Evolutionary conservation across 2,329 filamentous ascomycete species (phyloP).

Genomic region (Didymella sp.): DNA sequence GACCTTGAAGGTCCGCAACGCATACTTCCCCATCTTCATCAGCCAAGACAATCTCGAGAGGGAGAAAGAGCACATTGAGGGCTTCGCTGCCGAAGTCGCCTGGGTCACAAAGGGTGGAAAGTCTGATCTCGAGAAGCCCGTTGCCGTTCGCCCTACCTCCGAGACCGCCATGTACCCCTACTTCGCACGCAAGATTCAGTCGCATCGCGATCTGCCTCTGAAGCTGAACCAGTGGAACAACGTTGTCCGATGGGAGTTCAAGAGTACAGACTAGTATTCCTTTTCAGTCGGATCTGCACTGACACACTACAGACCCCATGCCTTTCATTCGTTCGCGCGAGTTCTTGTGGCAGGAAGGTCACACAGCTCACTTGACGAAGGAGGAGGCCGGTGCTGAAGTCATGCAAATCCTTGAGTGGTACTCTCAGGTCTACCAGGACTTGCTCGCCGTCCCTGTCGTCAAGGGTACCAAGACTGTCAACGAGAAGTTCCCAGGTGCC

Average conservation of each 20-base stretch:
- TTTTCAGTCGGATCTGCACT: slow-evolving; percentile 48
- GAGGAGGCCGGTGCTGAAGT: slow-evolving; percentile 84
- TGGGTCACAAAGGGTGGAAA: slow-evolving; percentile 93
- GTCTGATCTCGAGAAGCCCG: slow-evolving; percentile 84
- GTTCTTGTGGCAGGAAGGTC: slow-evolving; percentile 98
- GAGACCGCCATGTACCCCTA: slow-evolving; percentile 93
- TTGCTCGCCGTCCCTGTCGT: slow-evolving; percentile 94
- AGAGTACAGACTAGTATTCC: slow-evolving; percentile 56
- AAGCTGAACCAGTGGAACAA: slow-evolving; percentile 99
- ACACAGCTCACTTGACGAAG: slow-evolving; percentile 89
- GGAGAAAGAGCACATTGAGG: slow-evolving; percentile 97
- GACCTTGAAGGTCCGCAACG: slow-evolving; percentile 90
- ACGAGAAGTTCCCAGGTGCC: slow-evolving; percentile 96
- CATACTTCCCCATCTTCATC: slow-evolving; percentile 92
- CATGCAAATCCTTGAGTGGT: slow-evolving; percentile 89
- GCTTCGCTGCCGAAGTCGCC: slow-evolving; percentile 90
- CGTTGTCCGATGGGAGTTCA: slow-evolving; percentile 94
- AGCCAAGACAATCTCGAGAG: slow-evolving; percentile 79
- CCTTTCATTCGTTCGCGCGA: slow-evolving; percentile 86
- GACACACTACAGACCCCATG: slow-evolving; percentile 56
- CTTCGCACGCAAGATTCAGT: slow-evolving; percentile 96
- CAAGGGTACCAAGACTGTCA: slow-evolving; percentile 92
- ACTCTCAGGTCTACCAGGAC: slow-evolving; percentile 90
- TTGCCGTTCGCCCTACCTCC: slow-evolving; percentile 72
- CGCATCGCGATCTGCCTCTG: slow-evolving; percentile 91